These are phyloP conservation scores for Entophlyctis helioformis DNA, from an alignment of 192 early-diverging fungal species.

Conservation along the genomic window DNA sequence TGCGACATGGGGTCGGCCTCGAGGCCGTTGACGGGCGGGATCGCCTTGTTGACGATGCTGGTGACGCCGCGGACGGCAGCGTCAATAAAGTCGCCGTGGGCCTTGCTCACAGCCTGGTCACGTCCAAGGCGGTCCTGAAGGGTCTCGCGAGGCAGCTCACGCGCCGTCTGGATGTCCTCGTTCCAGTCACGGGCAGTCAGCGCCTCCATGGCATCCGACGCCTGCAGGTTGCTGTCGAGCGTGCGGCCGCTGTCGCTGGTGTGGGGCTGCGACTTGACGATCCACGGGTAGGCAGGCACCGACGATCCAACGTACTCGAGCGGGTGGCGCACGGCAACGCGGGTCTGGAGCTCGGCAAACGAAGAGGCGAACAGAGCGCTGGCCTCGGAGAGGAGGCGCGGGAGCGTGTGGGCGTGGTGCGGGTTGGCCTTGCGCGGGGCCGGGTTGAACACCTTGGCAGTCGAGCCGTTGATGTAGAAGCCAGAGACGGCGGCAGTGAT, in stretches of 20 bases:
- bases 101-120: constrained; percentile 71
- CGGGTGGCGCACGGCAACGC: constrained; percentile 54
- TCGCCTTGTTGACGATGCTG: constrained; percentile 67
- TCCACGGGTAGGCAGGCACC: constrained; percentile 71
- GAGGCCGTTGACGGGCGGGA: constrained; percentile 64
- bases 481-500: constrained; percentile 77
- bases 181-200: constrained; percentile 87
- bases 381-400: constrained; percentile 13
- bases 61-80: constrained; percentile 76
- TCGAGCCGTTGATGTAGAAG: constrained; percentile 81
- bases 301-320: constrained; percentile 61
- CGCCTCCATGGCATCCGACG: constrained; percentile 30
- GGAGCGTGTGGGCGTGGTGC: constrained; percentile 17
- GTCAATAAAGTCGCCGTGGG: constrained; percentile 85
- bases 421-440: constrained; percentile 8
- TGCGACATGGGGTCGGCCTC: constrained; percentile 34
- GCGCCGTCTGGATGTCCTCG: constrained; percentile 83
- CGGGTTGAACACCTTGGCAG: constrained; percentile 32
- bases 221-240: constrained; percentile 48
- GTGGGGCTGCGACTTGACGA: constrained; percentile 42
- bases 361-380: constrained; percentile 53
- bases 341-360: constrained; percentile 55
- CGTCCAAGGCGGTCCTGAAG: constrained; percentile 76
- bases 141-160: constrained; percentile 65
- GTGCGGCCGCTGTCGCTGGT: constrained; percentile 51